Base-by-base conservation (phyloP, 2,329 filamentous ascomycete genomes). In the Colletotrichum musicola region DNA sequence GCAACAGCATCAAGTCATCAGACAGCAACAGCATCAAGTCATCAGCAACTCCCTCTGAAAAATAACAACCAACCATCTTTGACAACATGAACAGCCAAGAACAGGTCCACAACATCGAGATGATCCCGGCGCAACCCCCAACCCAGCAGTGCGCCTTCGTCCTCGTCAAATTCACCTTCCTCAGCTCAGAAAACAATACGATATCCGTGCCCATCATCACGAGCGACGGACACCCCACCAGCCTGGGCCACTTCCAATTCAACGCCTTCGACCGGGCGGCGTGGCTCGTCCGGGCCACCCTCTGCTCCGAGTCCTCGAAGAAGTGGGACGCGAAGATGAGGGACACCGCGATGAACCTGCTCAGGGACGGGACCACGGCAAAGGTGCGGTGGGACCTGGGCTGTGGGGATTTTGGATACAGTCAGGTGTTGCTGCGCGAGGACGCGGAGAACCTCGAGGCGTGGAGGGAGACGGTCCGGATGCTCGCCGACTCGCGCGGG, bases 351-450 rank as follows among this genome's bases (percentile, higher is more conserved):
- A 9, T 10, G 30, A 35, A 35, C 47, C 6, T 53, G 13, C 20
- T 53, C 1, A 22, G 10, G 6, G 46, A 47, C 1, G 13, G 25
- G 35, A 18, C 12, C 16, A 22, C 42, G 30, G 46, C 51, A 35
- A 42, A 22, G 6, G 18, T 61, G 1, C 58, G 35, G 46, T 61
- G 58, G 58, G 14, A 61, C 30, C 20, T 61, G 22, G 58, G 58
- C 22, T 20, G 14, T 2, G 58, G 22, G 1, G 6, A 51, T 30
- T 4, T 61, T 2, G 58, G 58, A 2, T 20, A 53, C 30, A 42
- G 20, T 12, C 46, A 42, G 35, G 13, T 61, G 27, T 35, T 46
- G 18, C 30, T 61, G 46, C 13, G 42, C 30, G 47, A 61, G 12
- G 35, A 18, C 16, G 10, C 22, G 1, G 58, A 18, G 30, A 20